Base-by-base conservation (phyloP, 352 stramenopile species). In the Blastocystis sp. region DNA sequence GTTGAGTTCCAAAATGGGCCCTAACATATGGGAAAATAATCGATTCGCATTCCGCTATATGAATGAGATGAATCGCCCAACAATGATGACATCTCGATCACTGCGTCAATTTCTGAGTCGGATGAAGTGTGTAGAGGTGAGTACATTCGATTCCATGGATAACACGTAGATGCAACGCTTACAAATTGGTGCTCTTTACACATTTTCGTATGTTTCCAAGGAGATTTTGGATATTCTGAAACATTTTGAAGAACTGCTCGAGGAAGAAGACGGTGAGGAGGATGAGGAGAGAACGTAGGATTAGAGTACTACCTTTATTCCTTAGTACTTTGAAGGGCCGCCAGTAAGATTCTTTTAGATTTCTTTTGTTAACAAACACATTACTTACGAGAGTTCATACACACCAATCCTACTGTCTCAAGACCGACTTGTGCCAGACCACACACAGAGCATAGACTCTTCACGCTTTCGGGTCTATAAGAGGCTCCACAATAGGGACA, bases 401-500 rank as follows among this genome's bases (percentile, higher is more conserved):
- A 85, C 73, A 85, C 73, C 73, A 85, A 20, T 45, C 73, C 73
- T 7, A 85, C 73, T n/a, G 73, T 85, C n/a, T 85, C 73, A n/a
- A 89, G 16, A 56, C 97, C 96, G 81, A 98, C 92, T 47, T 94
- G 93, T 45, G 93, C 96, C 90, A 98, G 94, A 45, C 92, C 92
- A 91, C 96, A 98, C 41, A 98, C 95, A 39, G 95, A 91, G 92
- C 96, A 98, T 3, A 98, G 79, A 59, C 94, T 93, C 68, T 95
- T 95, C 62, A 95, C 94, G 91, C 95, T 96, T 63, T 94, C 91
- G 18, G 92, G 92, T 37, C 91, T 91, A 92, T 98, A 99, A 43
- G 91, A 91, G 39, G 96, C 96, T 65, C 93, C 94, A 92, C 95
- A 98, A 92, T 98, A 99, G 62, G 96, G 96, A 87, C 96, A 99